Conservation (phyloP, 2,329 filamentous ascomycete genomes). For the Scedosporium aurantiacum region DNA sequence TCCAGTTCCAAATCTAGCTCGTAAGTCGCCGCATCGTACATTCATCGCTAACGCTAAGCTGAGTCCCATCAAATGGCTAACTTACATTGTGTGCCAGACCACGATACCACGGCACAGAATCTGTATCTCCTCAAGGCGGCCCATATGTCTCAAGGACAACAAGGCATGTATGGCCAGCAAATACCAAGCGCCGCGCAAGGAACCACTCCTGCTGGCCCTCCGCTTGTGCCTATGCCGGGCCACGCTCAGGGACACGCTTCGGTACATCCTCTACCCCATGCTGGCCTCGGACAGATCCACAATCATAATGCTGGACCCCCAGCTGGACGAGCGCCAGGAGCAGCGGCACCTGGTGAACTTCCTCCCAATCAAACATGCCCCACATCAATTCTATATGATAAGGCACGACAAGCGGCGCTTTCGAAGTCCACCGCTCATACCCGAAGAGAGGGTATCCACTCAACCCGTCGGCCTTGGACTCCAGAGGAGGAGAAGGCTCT, state of each 20-base stretch:
- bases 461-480: slow-evolving; percentile 70
- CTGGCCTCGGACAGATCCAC: background rate
- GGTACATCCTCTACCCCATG: background rate
- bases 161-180: background rate
- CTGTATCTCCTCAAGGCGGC: slow-evolving; percentile 3
- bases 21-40: background rate
- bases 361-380: slow-evolving; percentile 47
- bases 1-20: background rate
- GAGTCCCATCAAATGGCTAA: background rate
- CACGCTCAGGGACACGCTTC: background rate
- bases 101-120: slow-evolving; percentile 3
- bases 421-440: slow-evolving; percentile 45
- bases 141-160: background rate
- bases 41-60: background rate
- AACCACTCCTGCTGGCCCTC: background rate
- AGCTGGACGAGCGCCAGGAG: background rate
- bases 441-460: slow-evolving; percentile 45
- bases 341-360: slow-evolving; percentile 20
- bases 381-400: slow-evolving; percentile 45
- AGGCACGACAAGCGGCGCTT: slow-evolving; percentile 46
- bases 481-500: slow-evolving; percentile 82
- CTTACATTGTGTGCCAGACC: background rate
- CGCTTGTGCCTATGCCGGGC: slow-evolving; percentile 2
- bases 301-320: background rate
- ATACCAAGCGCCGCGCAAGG: background rate